phyloP scores from a whole-genome alignment of 306 rosid species.

The Prosopis cineraria region DNA sequence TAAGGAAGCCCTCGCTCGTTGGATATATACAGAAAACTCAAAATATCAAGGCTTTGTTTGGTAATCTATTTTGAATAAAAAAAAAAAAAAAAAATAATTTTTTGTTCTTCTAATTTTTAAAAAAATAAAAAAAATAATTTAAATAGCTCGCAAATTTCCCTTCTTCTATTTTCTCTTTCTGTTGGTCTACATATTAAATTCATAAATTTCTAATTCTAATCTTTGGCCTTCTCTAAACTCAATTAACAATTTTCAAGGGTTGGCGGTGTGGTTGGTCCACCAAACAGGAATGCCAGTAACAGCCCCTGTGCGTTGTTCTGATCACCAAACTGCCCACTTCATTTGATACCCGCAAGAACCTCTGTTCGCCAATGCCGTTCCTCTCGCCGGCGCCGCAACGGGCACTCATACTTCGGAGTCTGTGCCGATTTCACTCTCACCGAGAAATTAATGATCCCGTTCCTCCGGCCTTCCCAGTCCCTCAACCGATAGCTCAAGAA shows the following conservation, averaged over 20 bases:
- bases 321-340: not conserved
- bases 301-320: not conserved
- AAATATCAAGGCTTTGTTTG: too few relatives aligned
- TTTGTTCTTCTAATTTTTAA: too few relatives aligned
- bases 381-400: not conserved
- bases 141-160: too few relatives aligned
- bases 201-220: too few relatives aligned
- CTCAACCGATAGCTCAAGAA: conserved; percentile 64
- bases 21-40: not conserved
- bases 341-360: conserved; percentile 24
- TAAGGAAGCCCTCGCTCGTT: not conserved
- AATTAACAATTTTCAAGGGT: not conserved
- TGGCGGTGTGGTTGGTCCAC: not conserved
- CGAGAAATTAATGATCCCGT: conserved; percentile 62
- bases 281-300: conserved; percentile 25
- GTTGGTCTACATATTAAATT: too few relatives aligned
- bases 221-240: not conserved
- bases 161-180: not conserved
- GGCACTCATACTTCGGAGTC: not conserved
- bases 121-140: too few relatives aligned
- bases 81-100: too few relatives aligned
- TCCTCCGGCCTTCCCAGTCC: conserved; percentile 51
- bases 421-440: conserved; percentile 40
- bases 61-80: too few relatives aligned
- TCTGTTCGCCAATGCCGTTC: not conserved